Base-by-base conservation (phyloP, 306 rosid species). In the Cicer bijugum region DNA sequence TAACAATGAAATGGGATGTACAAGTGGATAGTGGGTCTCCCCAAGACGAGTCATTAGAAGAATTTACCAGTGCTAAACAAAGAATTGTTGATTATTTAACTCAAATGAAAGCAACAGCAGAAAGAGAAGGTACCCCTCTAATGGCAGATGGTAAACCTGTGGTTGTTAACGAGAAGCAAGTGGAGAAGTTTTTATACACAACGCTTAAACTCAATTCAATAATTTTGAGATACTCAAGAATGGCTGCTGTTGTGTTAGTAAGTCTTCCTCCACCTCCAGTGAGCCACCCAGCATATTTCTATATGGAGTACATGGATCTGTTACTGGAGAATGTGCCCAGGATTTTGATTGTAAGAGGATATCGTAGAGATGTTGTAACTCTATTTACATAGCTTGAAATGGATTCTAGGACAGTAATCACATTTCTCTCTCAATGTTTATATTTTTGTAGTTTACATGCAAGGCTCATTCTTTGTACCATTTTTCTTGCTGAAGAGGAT, bases 251-350 rank as follows among this genome's bases (percentile, higher is more conserved):
- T 17, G 99, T 95, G 33, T 88, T 95, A 6, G 96, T 95, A 67
- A 95, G 99, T 77, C 82, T 95, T 48, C 99, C 99, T 12, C 99
- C 99, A 2, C 99, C 99, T 9, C 99, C 99, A 4, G 9, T 85
- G 51, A 85, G 89, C 83, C 99, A 95, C 78, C 99, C 99, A 0
- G 83, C 85, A 7, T 95, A 91, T 66, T 88, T 95, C 83, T 95
- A 95, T 68, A 91, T 95, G 99, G 99, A 95, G 78, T 95, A 95
- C 82, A 90, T 95, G 97, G 99, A 95, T 87, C 81, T 91, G 80
- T 91, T 95, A 88, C 93, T 95, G 78, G 99, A 95, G 85, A 95
- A 91, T 79, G 84, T 95, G 57, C 93, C 91, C 4, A 87, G 99
- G 87, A 93, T 95, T 77, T 88, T 95, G 87, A 84, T 95, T 70